Conservation (phyloP, 305 asterid species). For the Plantago lanceolata region DNA sequence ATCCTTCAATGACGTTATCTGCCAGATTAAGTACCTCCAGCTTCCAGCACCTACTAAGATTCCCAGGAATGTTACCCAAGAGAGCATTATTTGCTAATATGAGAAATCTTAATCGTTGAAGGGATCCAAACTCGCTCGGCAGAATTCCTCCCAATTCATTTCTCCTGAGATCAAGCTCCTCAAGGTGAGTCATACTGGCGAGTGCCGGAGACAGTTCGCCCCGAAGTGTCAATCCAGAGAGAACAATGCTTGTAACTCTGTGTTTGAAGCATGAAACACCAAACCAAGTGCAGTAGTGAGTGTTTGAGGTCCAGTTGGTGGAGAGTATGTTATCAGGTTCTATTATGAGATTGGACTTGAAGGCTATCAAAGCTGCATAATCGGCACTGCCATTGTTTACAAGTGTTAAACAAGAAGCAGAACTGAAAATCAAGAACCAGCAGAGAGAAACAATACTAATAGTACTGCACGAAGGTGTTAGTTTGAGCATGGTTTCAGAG, state of each 20-base stretch:
- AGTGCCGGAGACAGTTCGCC: slow-evolving; percentile 25
- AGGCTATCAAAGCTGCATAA: slow-evolving; percentile 29
- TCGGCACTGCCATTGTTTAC: slow-evolving; percentile 18
- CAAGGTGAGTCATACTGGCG: slow-evolving; percentile 30
- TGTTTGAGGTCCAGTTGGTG: slow-evolving; percentile 31
- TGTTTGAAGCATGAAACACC: slow-evolving; percentile 32
- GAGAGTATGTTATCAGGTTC: slow-evolving; percentile 23
- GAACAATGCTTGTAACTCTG: slow-evolving; percentile 27
- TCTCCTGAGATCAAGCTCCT: slow-evolving; percentile 27
- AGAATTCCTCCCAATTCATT: slow-evolving; percentile 28
- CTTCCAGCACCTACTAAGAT: slow-evolving; percentile 26
- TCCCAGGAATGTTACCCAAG: slow-evolving; percentile 28
- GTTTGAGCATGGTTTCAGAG: too few species aligned
- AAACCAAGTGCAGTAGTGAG: slow-evolving; percentile 35
- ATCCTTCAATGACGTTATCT: too few species aligned
- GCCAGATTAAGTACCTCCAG: neutral
- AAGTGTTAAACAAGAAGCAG: neutral
- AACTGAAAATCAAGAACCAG: neutral
- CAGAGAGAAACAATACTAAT: too few species aligned
- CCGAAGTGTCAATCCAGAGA: slow-evolving; percentile 28
- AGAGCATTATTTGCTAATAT: slow-evolving; percentile 27
- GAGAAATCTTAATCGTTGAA: slow-evolving; percentile 26
- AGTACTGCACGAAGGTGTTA: too few species aligned
- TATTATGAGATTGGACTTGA: slow-evolving; percentile 26
- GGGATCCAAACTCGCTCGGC: slow-evolving; percentile 33